Percentiles rank a stretch among this genome's conserved stretches.
phyloP scores from a whole-genome alignment of 2,329 filamentous ascomycete genomes.

The Emmonsia crescens region DNA sequence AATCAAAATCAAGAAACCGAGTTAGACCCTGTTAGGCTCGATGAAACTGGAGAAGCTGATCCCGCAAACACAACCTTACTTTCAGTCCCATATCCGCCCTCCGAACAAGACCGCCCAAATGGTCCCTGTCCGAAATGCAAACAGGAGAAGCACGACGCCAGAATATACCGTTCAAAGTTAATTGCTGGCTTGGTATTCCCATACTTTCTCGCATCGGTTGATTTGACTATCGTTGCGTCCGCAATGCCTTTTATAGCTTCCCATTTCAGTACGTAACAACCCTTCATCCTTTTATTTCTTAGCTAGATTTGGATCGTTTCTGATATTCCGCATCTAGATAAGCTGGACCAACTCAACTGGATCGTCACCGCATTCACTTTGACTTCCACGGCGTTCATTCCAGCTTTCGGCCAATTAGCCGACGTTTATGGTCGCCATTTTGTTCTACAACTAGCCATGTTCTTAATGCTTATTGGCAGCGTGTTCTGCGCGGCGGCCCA shows the following conservation, averaged over 20 bases:
- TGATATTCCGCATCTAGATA: slow-evolving; percentile 23
- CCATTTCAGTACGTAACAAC: slow-evolving; percentile 45
- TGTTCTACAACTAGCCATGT: slow-evolving; percentile 46
- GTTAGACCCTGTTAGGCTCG: background rate
- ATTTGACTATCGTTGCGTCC: slow-evolving; percentile 53
- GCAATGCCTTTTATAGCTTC: slow-evolving; percentile 52
- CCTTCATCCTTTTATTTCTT: background rate
- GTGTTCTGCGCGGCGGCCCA: slow-evolving; percentile 49
- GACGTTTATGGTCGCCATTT: slow-evolving; percentile 55
- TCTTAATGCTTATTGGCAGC: slow-evolving; percentile 50
- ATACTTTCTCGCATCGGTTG: slow-evolving; percentile 51
- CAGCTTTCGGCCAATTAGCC: slow-evolving; percentile 53
- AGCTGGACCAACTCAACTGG: slow-evolving; percentile 54
- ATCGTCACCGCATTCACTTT: slow-evolving; percentile 60
- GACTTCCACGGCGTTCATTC: slow-evolving; percentile 56
- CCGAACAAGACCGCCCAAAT: background rate
- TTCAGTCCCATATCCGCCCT: background rate
- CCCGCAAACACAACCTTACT: background rate
- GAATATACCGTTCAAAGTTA: slow-evolving; percentile 48
- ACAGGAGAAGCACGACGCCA: slow-evolving; percentile 24
- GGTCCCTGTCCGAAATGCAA: slow-evolving; percentile 17
- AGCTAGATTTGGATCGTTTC: background rate
- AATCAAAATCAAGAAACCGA: background rate
- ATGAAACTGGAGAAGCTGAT: background rate
- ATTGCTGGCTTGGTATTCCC: slow-evolving; percentile 49